Percentiles rank a stretch among this genome's conserved stretches.
These are phyloP conservation scores for Podospora bellae-mahoneyi DNA, from an alignment of 495 filamentous ascomycete genomes.

Conservation along the genomic window DNA sequence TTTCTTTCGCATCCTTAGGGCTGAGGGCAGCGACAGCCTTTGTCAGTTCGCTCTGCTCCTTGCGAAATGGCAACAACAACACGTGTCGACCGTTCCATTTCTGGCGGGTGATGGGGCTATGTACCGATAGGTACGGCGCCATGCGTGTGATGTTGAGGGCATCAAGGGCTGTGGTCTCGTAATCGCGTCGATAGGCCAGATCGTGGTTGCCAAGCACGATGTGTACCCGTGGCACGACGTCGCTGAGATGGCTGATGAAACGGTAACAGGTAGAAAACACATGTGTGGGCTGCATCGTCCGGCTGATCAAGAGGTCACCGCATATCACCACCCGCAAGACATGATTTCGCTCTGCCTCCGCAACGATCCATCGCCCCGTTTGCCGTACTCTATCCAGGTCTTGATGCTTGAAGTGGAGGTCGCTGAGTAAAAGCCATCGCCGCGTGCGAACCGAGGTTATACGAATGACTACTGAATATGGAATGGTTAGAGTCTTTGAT, in stretches of 20 bases:
- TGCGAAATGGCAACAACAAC: slow-evolving; percentile 16
- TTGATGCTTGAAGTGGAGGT: slow-evolving; percentile 34
- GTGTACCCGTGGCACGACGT: slow-evolving; percentile 30
- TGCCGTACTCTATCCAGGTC: slow-evolving; percentile 29
- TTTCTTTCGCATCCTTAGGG: slow-evolving; percentile 22
- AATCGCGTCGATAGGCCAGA: slow-evolving; percentile 34
- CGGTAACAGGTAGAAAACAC: slow-evolving; percentile 33
- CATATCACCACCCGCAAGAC: slow-evolving; percentile 33
- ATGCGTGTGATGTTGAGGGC: slow-evolving; percentile 31
- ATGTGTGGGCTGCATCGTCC: slow-evolving; percentile 32
- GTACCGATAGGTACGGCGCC: slow-evolving; percentile 27
- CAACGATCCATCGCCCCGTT: slow-evolving; percentile 35
- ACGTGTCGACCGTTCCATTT: slow-evolving; percentile 33
- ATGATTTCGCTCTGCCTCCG: slow-evolving; percentile 18
- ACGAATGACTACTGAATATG: slow-evolving; percentile 5
- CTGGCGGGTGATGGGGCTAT: slow-evolving; percentile 23
- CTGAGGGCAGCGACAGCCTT: slow-evolving; percentile 24
- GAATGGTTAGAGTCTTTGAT: too few relatives aligned
- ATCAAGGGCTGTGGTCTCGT: slow-evolving; percentile 32
- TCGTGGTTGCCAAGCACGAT: slow-evolving; percentile 38
- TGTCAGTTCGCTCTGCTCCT: slow-evolving; percentile 15
- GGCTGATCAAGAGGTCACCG: slow-evolving; percentile 35
- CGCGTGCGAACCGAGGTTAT: not conserved
- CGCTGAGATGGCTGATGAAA: slow-evolving; percentile 30
- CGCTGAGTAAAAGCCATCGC: slow-evolving; percentile 35